Evolutionary conservation across 2,329 filamentous ascomycete genomes (phyloP), one percentile per base, ranked within the genome.

Genomic region (Pseudofabraea citricarpa): DNA sequence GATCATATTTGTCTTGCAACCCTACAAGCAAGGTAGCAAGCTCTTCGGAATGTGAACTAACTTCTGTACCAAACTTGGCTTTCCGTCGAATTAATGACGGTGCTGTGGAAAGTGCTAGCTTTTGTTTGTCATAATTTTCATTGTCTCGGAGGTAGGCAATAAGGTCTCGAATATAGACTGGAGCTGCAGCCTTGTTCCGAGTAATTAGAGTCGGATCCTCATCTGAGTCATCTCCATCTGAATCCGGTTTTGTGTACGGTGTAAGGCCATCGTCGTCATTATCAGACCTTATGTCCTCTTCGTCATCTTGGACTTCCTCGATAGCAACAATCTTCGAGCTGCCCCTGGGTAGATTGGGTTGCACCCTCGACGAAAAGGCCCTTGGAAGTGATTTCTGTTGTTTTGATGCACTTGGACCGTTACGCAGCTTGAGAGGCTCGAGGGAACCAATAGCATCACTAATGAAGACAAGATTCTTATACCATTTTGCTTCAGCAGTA

Each of bases 151-250:
- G 73, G 57, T 84, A 90, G 6, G 72, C 62, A 43, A 97, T 82
- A 9, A 97, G 73, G 55, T 95, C 89, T 36, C 90, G 81, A 47
- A 96, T 85, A 57, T 97, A 97, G 1, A 98, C 90, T 1, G 93
- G 93, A 0, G 89, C 78, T 45, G 79, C 85, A 18, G 85, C 79
- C 55, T 93, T 96, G 63, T 93, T 83, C 12, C 90, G 78, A 45
- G 86, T 83, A 37, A 97, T 76, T 15, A 95, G 70, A 0, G 90
- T 95, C 5, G 93, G 84, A 55, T 98, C 94, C 27, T 96, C 90
- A 45, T 96, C 90, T 0, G 89, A 91, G 59, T 98, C 93, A 59
- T 94, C 88, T 0, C 81, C 77, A 53, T 98, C 93, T 2, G 87
- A 90, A 56, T 89, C 87, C 1, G 88, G 88, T 61, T 95, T 96